A percentile compares a stretch with the other conserved stretches of the same genome.
phyloP scores from a whole-genome alignment of 192 early-diverging fungal genomes.

The Backusella luteola region DNA sequence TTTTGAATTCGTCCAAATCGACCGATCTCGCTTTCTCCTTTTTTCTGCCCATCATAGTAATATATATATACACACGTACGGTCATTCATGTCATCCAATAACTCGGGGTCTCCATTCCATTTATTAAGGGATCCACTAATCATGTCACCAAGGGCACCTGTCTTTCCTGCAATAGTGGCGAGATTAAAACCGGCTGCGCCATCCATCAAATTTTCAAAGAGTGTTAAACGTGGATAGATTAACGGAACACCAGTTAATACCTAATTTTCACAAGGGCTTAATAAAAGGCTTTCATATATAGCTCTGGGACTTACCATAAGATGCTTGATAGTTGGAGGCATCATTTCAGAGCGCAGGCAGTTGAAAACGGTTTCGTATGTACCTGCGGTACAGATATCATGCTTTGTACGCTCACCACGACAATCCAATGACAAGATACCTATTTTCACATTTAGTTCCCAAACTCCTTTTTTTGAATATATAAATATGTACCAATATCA shows the following conservation, averaged over 20 bases:
- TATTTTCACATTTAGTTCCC: background rate
- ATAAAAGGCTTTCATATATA: background rate
- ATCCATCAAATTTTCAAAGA: conserved; percentile 66
- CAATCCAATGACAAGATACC: conserved; percentile 69
- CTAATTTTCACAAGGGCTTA: background rate
- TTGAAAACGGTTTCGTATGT: conserved; percentile 63
- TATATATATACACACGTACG: conserved; percentile 31
- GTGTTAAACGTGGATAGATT: conserved; percentile 70
- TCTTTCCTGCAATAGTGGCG: conserved; percentile 57
- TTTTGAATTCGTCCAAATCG: background rate
- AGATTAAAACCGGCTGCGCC: conserved; percentile 52
- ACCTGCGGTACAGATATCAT: conserved; percentile 55
- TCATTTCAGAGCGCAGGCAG: conserved; percentile 44
- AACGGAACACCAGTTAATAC: conserved; percentile 72
- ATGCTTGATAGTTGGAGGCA: conserved; percentile 59
- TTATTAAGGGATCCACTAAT: conserved; percentile 32
- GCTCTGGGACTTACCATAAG: conserved; percentile 39
- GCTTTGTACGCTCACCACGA: conserved; percentile 67
- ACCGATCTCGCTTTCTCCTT: background rate
- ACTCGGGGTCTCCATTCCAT: conserved; percentile 79
- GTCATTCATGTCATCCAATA: conserved; percentile 86
- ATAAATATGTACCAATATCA: conserved; percentile 27
- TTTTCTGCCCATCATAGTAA: background rate
- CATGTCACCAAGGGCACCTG: conserved; percentile 47
- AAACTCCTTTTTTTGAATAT: background rate